phyloP scores from a whole-genome alignment of 2,329 filamentous ascomycete species.

The Fusarium sacchari region DNA sequence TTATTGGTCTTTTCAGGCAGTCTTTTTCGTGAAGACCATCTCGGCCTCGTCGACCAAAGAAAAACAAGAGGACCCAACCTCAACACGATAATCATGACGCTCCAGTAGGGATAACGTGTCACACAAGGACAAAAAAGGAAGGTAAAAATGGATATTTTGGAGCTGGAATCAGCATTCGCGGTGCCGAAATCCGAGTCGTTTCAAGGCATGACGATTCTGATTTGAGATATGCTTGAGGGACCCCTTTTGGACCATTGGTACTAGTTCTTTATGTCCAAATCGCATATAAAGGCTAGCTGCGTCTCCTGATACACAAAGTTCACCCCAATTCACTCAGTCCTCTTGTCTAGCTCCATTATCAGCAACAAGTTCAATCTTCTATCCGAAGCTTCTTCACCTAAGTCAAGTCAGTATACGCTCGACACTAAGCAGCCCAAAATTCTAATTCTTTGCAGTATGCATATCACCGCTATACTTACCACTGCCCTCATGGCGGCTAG shows the following conservation, averaged over 20 bases:
- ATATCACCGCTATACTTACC: not conserved
- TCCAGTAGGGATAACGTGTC: not conserved
- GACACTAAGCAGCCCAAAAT: accelerated
- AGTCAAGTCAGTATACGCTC: not conserved
- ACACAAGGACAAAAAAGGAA: not conserved
- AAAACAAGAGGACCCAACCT: not conserved
- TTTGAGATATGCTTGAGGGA: not conserved
- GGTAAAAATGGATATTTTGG: not conserved
- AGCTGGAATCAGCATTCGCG: accelerated
- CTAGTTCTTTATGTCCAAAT: not conserved
- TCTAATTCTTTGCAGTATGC: not conserved
- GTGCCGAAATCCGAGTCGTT: not conserved
- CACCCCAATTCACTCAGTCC: accelerated
- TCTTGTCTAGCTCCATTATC: accelerated
- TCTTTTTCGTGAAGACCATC: not conserved
- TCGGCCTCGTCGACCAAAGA: not conserved
- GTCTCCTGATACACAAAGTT: accelerated
- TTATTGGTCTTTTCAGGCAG: not conserved
- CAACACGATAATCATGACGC: not conserved
- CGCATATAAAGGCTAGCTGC: not conserved
- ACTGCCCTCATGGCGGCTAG: not conserved
- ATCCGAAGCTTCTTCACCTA: not conserved
- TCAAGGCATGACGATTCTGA: not conserved
- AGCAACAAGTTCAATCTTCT: not conserved
- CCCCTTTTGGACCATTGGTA: not conserved